Conservation (phyloP, 345 rosid genomes). For the Dimocarpus longan region DNA sequence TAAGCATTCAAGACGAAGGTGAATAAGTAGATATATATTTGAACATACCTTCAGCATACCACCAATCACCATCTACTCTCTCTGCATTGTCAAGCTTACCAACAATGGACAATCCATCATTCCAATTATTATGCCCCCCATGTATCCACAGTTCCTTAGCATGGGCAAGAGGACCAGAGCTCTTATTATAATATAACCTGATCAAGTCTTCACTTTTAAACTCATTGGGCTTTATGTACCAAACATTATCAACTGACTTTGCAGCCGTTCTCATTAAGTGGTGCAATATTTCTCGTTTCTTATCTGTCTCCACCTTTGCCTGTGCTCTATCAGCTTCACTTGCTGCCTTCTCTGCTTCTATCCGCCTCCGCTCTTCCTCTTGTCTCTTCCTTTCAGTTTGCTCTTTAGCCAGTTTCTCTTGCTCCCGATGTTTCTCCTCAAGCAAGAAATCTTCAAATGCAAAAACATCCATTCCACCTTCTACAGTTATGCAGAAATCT, state of each 20-base stretch:
- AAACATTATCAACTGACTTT: slow-evolving; percentile 51
- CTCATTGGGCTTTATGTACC: slow-evolving; percentile 72
- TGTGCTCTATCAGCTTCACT: slow-evolving; percentile 74
- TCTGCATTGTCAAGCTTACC: slow-evolving; percentile 56
- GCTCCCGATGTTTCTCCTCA: slow-evolving; percentile 80
- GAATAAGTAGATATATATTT: background rate
- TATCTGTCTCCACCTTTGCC: slow-evolving; percentile 68
- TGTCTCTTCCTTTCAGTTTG: slow-evolving; percentile 74
- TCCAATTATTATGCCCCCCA: slow-evolving; percentile 90
- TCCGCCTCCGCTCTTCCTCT: slow-evolving; percentile 73
- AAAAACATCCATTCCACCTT: slow-evolving; percentile 69
- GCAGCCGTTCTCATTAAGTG: slow-evolving; percentile 54
- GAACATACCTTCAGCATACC: slow-evolving; percentile 75
- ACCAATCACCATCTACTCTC: slow-evolving; percentile 72
- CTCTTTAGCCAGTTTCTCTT: slow-evolving; percentile 72
- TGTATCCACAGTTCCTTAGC: slow-evolving; percentile 83
- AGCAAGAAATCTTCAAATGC: slow-evolving; percentile 86
- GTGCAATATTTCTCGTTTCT: slow-evolving; percentile 45
- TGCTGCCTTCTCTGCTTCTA: slow-evolving; percentile 72
- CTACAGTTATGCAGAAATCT: slow-evolving; percentile 70
- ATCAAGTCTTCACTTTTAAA: slow-evolving; percentile 61
- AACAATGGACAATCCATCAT: slow-evolving; percentile 62
- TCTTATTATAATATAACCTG: slow-evolving; percentile 65
- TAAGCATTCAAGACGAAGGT: background rate
- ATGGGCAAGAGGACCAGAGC: slow-evolving; percentile 69